phyloP scores from a whole-genome alignment of 495 filamentous ascomycete genomes.

The Ascodesmis nigricans region DNA sequence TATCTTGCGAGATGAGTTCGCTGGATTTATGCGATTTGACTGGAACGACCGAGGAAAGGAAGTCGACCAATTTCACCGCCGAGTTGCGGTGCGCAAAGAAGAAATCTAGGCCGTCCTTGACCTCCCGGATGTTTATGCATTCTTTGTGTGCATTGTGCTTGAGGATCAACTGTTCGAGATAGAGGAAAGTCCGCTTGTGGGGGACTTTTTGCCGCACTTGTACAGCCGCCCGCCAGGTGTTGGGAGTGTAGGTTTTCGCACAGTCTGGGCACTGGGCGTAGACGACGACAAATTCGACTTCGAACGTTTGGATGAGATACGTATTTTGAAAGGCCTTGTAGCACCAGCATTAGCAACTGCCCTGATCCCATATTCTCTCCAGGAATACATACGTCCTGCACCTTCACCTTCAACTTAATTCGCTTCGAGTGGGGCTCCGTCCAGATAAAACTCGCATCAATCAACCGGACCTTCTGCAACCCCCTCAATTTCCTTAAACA shows the following conservation, averaged over 20 bases:
- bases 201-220: conserved; percentile 93
- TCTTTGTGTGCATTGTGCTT: conserved; percentile 84
- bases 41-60: conserved; percentile 62
- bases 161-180: conserved; percentile 87
- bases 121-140: conserved; percentile 90
- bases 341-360: conserved; percentile 21
- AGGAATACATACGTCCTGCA: conserved; percentile 35
- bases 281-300: conserved; percentile 75
- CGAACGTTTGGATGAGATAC: conserved; percentile 81
- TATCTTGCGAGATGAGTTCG: conserved; percentile 81
- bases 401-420: conserved; percentile 77
- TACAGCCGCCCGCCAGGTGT: conserved; percentile 68
- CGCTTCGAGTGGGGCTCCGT: conserved; percentile 87
- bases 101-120: conserved; percentile 84
- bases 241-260: conserved; percentile 65
- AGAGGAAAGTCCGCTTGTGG: conserved; percentile 92
- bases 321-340: conserved; percentile 48
- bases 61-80: conserved; percentile 81
- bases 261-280: conserved; percentile 83
- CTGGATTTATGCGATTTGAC: conserved; percentile 63
- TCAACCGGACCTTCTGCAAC: conserved; percentile 66
- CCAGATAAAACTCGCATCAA: conserved; percentile 93
- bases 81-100: conserved; percentile 75
- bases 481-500: conserved; percentile 68
- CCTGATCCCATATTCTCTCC: neutral